A percentile compares a stretch with the other conserved stretches of the same genome.
Evolutionary conservation across 1,139 yeast genomes (phyloP).

Genomic region (Blastobotrys serpentis): DNA sequence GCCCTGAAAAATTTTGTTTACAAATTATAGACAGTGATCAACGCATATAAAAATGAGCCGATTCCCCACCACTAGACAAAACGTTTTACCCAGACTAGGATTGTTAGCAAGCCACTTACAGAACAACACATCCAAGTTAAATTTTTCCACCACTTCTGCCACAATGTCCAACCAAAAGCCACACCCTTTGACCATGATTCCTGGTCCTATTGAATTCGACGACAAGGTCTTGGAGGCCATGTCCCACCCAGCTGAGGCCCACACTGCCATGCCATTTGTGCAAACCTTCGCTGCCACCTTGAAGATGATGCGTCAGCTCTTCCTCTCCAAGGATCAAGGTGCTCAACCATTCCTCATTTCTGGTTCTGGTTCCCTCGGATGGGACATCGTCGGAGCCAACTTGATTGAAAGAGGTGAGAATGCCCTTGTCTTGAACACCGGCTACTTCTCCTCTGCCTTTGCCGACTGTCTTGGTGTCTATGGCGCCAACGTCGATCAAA

Average conservation of each 20-base stretch:
- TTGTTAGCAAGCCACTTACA: conserved; percentile 16
- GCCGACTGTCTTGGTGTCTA: conserved; percentile 75
- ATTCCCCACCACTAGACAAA: conserved; percentile 16
- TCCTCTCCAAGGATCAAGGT: conserved; percentile 61
- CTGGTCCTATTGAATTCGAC: conserved; percentile 92
- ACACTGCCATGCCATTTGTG: conserved; percentile 86
- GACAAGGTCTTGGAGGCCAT: conserved; percentile 78
- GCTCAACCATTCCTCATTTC: conserved; percentile 81
- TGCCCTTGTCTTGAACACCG: conserved; percentile 85
- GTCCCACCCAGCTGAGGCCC: conserved; percentile 84
- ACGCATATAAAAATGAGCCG: conserved; percentile 10
- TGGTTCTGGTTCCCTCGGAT: conserved; percentile 93
- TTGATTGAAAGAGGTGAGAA: conserved; percentile 58
- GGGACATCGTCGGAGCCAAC: conserved; percentile 88
- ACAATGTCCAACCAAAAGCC: conserved; percentile 24
- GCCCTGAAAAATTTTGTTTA: neutral
- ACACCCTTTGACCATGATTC: conserved; percentile 58
- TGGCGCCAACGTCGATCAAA: conserved; percentile 65
- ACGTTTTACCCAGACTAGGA: conserved; percentile 17
- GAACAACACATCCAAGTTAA: conserved; percentile 7
- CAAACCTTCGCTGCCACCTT: conserved; percentile 69
- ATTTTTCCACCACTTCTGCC: neutral
- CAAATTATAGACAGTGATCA: conserved; percentile 4
- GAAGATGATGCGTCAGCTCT: conserved; percentile 65
- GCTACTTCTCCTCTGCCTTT: conserved; percentile 84